These are phyloP conservation scores for Rhododendron ovatum DNA, from an alignment of 148 eudicot genomes.

Conservation along the genomic window DNA sequence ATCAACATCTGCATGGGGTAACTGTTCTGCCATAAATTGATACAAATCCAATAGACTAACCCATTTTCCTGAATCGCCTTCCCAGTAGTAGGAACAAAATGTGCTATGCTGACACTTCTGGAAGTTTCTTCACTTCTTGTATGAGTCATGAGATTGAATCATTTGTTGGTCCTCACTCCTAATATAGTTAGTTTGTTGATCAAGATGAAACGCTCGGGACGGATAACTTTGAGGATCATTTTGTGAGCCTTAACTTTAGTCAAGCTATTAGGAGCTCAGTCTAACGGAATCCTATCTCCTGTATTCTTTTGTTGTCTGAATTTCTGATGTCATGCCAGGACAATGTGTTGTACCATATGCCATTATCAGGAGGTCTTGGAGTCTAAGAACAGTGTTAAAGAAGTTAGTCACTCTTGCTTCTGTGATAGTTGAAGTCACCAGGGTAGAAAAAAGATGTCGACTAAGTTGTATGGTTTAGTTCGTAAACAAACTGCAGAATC, in stretches of 20 bases:
- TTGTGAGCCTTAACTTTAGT: background rate
- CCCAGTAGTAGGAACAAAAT: background rate
- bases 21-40: conserved; percentile 10
- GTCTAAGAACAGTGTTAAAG: background rate
- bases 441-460: background rate
- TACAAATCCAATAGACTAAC: background rate
- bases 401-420: background rate
- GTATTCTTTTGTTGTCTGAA: background rate
- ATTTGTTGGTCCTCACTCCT: background rate
- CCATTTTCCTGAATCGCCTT: background rate
- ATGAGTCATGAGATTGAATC: background rate
- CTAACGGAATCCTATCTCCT: background rate
- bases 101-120: background rate
- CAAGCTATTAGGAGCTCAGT: conserved; percentile 1
- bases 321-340: background rate
- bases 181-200: background rate
- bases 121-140: too few relatives aligned
- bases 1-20: conserved; percentile 97
- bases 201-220: background rate
- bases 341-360: background rate
- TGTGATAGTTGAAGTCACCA: background rate
- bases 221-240: background rate
- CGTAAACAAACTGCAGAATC: background rate
- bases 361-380: background rate
- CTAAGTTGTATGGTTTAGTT: background rate